phyloP scores from a whole-genome alignment of 805 yeast genomes.

The Hanseniaspora thailandica region DNA sequence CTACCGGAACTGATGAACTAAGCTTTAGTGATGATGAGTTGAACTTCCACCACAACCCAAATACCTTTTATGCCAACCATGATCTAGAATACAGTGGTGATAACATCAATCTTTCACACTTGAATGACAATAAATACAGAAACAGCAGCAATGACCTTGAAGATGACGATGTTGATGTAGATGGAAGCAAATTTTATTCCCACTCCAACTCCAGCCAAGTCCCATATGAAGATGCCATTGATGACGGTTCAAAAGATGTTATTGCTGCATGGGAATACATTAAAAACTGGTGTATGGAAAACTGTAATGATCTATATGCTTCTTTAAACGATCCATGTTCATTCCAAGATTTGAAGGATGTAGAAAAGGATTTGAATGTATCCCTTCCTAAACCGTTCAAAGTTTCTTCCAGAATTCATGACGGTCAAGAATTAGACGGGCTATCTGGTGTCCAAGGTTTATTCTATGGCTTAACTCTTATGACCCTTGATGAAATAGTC shows the following conservation, averaged over 20 bases:
- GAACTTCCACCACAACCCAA: conserved; percentile 9
- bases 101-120: conserved; percentile 7
- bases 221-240: conserved; percentile 15
- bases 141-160: conserved; percentile 12
- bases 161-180: conserved; percentile 1
- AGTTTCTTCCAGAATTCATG: conserved; percentile 70
- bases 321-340: conserved; percentile 73
- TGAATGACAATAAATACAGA: conserved; percentile 8
- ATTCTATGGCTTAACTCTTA: conserved; percentile 64
- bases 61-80: conserved; percentile 2
- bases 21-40: conserved; percentile 7
- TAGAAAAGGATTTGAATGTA: conserved; percentile 70
- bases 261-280: conserved; percentile 81
- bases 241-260: conserved; percentile 62
- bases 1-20: conserved; percentile 6
- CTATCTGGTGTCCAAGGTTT: conserved; percentile 61
- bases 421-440: conserved; percentile 76
- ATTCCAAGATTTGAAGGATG: conserved; percentile 61
- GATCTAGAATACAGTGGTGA: conserved; percentile 15
- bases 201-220: conserved; percentile 13
- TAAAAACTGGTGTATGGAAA: conserved; percentile 66
- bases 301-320: conserved; percentile 71
- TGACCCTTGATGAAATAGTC: conserved; percentile 70
- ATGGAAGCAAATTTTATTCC: conserved; percentile 11
- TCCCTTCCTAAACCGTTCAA: conserved; percentile 69